These are phyloP conservation scores for Candida sakaeoensis DNA, from an alignment of 805 yeast genomes.

Conservation along the genomic window DNA sequence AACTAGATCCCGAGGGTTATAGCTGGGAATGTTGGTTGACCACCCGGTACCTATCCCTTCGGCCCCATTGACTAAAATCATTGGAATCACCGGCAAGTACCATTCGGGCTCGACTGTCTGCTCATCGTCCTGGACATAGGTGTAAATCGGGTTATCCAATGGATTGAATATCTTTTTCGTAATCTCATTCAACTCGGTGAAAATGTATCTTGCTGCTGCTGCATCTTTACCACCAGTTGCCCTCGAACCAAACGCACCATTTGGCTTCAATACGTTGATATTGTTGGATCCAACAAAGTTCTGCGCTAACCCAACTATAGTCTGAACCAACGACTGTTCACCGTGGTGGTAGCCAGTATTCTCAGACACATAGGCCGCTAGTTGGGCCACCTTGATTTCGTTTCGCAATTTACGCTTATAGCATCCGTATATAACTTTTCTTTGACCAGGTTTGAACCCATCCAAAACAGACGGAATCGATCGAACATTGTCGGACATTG, in stretches of 20 bases:
- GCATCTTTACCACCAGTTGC: constrained; percentile 97
- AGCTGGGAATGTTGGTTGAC: constrained; percentile 91
- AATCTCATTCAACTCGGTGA: constrained; percentile 74
- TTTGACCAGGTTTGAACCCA: constrained; percentile 96
- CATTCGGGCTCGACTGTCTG: constrained; percentile 92
- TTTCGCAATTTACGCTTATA: constrained; percentile 71
- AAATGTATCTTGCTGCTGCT: constrained; percentile 96
- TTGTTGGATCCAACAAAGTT: constrained; percentile 92
- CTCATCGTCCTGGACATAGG: constrained; percentile 88
- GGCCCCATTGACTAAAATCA: constrained; percentile 91
- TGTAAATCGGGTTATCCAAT: constrained; percentile 72
- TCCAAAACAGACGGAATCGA: constrained; percentile 93
- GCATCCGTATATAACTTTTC: constrained; percentile 87
- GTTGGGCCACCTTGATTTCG: constrained; percentile 86
- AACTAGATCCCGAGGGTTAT: constrained; percentile 81
- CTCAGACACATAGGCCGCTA: constrained; percentile 86
- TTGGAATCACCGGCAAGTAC: constrained; percentile 92
- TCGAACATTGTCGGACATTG: constrained; percentile 94
- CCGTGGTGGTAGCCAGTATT: constrained; percentile 95
- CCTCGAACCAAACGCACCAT: constrained; percentile 95
- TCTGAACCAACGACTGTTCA: constrained; percentile 80
- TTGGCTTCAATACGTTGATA: constrained; percentile 77
- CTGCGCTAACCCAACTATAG: constrained; percentile 92
- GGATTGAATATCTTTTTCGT: constrained; percentile 76
- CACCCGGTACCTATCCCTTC: constrained; percentile 99